Evolutionary conservation across 768 basidiomycete genomes (phyloP), one percentile per base, ranked within the genome.

Genomic region (Russula abietina): DNA sequence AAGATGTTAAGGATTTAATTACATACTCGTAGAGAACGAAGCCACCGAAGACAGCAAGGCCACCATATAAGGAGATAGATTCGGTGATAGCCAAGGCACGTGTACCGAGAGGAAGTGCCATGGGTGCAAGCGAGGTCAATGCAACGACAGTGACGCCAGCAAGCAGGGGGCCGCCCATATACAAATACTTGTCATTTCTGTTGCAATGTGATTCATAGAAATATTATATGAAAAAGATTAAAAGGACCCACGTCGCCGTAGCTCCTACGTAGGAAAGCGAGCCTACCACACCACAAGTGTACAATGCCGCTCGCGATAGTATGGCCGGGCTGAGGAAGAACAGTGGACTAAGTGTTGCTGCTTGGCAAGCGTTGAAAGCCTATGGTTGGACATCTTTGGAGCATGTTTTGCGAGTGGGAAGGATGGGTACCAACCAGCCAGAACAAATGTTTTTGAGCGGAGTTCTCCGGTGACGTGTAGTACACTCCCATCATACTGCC

Each of bases 121-220:
- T 87, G 0, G 93, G 93, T 11, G 93, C 93, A 48, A 96, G 75
- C n/a, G 87, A 87, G 70, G 87, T 85, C 33, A 93, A 80, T 26
- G 92, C 90, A 22, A 95, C 89, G 22, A 94, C 91, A 16, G 90
- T 90, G 12, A 96, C 83, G 60, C 93, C 93, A 17, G 91, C 93
- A 32, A 96, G 80, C 49, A 95, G 83, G 4, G 92, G 91, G 10
- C 90, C 92, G 33, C 92, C 93, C 76, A 91, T 82, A 72, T 89
- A 87, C 41, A 95, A 75, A 71, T 89, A 95, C 71, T 85, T 87
- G 74, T 94, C 92, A 69, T 84, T 90, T 63, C 74, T 75, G 59
- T 19, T 46, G 11, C n/a, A 43, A 62, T 32, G 52, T 43, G 49
- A 52, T 16, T 46, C 36, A 56, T 61, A 52, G 14, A 17, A 14